Evolutionary conservation across 108 stramenopile species (phyloP), one percentile per base, ranked within the genome.

Genomic region (Nitzschia sp.): DNA sequence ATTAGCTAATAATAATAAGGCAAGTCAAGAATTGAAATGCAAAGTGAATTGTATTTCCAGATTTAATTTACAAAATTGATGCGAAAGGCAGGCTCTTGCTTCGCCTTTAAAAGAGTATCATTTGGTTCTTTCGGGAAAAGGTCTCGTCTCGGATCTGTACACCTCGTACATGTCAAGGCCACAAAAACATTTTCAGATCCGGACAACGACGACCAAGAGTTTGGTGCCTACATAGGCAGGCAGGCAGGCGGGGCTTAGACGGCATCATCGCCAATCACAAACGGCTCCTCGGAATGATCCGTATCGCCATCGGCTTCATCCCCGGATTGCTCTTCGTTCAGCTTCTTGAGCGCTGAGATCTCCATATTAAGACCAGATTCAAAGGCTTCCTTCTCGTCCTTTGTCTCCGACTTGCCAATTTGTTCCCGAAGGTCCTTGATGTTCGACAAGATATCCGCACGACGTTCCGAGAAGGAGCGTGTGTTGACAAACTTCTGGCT

Each of bases 341-440:
- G 6, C 2, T 26, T 21, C 41, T 77, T 67, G 41, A 77, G 41
- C 28, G 69, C 63, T 27, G 32, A 38, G 21, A 71, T 36, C 63
- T 77, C 76, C 64, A 66, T 64, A 33, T 54, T 66, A 32, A 77
- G 32, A n/a, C 53, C 65, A 15, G 35, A 34, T 31, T 77, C 69
- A 63, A 66, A 77, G 21, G 71, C 58, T 16, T 27, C 41, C 54
- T 55, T 66, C 41, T 77, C 69, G 2, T 59, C 69, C 31, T 66
- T 62, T 32, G 68, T 58, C 27, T 53, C 34, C 5, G 65, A 52
- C 1, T 29, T 31, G 16, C 23, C 31, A 17, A 62, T 56, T 38
- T 71, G 50, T 19, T 54, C 64, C 26, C 76, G 69, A 53, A 77
- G 57, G 3, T 66, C 70, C 33, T 54, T 50, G 36, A 77, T 77